Percentiles rank a stretch among this genome's conserved stretches.
Evolutionary conservation across 257 asterid genomes (phyloP).

Genomic region (Fraxinus pennsylvanica): DNA sequence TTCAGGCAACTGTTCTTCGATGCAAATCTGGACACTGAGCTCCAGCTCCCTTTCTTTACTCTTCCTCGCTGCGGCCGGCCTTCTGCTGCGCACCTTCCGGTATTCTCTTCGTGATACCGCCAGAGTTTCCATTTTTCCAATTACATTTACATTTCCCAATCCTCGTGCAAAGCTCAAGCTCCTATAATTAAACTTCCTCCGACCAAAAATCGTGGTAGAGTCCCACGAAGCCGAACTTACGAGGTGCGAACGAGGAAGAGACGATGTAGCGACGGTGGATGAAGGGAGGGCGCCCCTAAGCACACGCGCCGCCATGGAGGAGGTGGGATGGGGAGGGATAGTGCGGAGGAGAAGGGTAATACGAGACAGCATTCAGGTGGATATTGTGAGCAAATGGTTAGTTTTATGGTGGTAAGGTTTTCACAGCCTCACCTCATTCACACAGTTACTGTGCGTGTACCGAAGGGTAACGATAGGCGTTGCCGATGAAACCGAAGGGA

Average conservation of each 20-base stretch:
- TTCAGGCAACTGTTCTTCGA: conserved; percentile 86
- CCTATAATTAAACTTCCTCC: conserved; percentile 26
- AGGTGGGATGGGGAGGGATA: conserved; percentile 34
- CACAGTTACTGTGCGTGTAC: not conserved
- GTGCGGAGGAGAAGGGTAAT: conserved; percentile 51
- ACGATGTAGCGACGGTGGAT: conserved; percentile 27
- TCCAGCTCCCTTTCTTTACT: conserved; percentile 65
- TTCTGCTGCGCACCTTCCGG: conserved; percentile 54
- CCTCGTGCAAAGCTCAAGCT: conserved; percentile 35
- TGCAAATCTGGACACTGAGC: conserved; percentile 72
- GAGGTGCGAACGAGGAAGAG: conserved; percentile 17
- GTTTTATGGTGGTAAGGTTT: not conserved
- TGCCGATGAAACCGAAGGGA: not conserved
- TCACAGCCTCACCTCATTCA: not conserved
- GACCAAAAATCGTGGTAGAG: conserved; percentile 26
- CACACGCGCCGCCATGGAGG: conserved; percentile 74
- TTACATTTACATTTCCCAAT: conserved; percentile 27
- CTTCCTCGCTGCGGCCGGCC: conserved; percentile 47
- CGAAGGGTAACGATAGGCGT: not conserved
- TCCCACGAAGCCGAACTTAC: not conserved
- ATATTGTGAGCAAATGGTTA: not conserved
- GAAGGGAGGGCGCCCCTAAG: conserved; percentile 49
- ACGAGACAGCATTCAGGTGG: conserved; percentile 63
- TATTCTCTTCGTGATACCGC: conserved; percentile 64
- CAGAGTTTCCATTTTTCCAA: conserved; percentile 35